These are phyloP conservation scores for Candida patagonica DNA, from an alignment of 805 yeast species.

Conservation along the genomic window DNA sequence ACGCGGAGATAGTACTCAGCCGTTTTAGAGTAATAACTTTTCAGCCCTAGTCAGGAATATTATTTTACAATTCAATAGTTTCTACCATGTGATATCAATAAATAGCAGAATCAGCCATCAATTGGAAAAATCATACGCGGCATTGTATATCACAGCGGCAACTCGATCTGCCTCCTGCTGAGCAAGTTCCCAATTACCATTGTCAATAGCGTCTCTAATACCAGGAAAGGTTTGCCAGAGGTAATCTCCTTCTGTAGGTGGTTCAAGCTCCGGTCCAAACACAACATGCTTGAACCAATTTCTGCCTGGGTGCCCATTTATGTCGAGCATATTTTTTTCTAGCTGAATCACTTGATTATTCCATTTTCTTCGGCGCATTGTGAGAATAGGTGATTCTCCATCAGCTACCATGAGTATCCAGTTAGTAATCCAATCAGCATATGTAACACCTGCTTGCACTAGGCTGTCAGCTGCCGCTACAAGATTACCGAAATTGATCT, in stretches of 20 bases:
- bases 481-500: slow-evolving; percentile 26
- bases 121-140: slow-evolving; percentile 12
- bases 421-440: slow-evolving; percentile 46
- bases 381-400: slow-evolving; percentile 61
- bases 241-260: slow-evolving; percentile 38
- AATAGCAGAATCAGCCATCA: no score
- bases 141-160: slow-evolving; percentile 12
- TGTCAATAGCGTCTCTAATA: slow-evolving; percentile 56
- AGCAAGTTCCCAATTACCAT: slow-evolving; percentile 42
- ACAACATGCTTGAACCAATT: slow-evolving; percentile 59
- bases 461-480: slow-evolving; percentile 30
- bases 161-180: slow-evolving; percentile 27
- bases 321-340: slow-evolving; percentile 43
- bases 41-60: no score
- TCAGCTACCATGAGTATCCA: slow-evolving; percentile 52
- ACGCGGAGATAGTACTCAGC: no score
- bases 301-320: slow-evolving; percentile 40
- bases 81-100: no score
- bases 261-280: slow-evolving; percentile 57
- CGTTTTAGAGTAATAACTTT: no score
- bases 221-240: slow-evolving; percentile 67
- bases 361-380: slow-evolving; percentile 72
- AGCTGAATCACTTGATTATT: slow-evolving; percentile 55
- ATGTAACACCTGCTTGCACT: slow-evolving; percentile 37
- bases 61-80: no score